Percentiles rank a stretch among this genome's conserved stretches.
These are phyloP conservation scores for Tephrocybe sp. DNA, from an alignment of 768 basidiomycete genomes.

Conservation along the genomic window DNA sequence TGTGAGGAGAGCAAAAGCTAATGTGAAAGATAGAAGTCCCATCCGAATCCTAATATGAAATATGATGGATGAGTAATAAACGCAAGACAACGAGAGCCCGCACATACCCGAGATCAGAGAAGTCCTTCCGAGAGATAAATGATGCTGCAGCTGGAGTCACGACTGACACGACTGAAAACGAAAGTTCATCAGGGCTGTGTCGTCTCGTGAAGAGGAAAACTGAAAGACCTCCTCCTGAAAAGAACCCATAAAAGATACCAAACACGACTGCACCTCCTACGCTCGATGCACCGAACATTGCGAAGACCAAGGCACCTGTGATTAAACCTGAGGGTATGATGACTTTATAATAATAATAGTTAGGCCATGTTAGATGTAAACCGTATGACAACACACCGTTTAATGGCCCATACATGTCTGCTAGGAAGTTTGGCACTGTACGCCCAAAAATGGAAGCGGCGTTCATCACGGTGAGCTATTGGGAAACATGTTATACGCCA, in stretches of 20 bases:
- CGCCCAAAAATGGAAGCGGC: slow-evolving; percentile 56
- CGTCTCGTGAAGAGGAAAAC: neutral
- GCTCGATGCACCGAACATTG: slow-evolving; percentile 45
- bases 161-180: slow-evolving; percentile 34
- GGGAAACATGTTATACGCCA: neutral
- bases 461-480: slow-evolving; percentile 52
- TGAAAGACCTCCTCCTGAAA: slow-evolving; percentile 48
- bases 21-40: slow-evolving; percentile 40
- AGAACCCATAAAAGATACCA: slow-evolving; percentile 51
- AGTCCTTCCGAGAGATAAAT: slow-evolving; percentile 35
- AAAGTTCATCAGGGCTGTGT: neutral
- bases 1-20: slow-evolving; percentile 42
- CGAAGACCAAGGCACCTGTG: slow-evolving; percentile 44
- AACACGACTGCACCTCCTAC: slow-evolving; percentile 40
- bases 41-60: slow-evolving; percentile 35
- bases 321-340: slow-evolving; percentile 39
- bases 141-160: slow-evolving; percentile 35
- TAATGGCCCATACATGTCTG: slow-evolving; percentile 46
- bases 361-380: neutral
- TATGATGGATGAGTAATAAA: neutral
- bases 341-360: slow-evolving; percentile 23
- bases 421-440: slow-evolving; percentile 52
- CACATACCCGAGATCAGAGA: slow-evolving; percentile 44
- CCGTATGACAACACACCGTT: slow-evolving; percentile 33
- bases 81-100: neutral